phyloP scores from a whole-genome alignment of 163 green algal species.

The Prototheca wickerhamii region DNA sequence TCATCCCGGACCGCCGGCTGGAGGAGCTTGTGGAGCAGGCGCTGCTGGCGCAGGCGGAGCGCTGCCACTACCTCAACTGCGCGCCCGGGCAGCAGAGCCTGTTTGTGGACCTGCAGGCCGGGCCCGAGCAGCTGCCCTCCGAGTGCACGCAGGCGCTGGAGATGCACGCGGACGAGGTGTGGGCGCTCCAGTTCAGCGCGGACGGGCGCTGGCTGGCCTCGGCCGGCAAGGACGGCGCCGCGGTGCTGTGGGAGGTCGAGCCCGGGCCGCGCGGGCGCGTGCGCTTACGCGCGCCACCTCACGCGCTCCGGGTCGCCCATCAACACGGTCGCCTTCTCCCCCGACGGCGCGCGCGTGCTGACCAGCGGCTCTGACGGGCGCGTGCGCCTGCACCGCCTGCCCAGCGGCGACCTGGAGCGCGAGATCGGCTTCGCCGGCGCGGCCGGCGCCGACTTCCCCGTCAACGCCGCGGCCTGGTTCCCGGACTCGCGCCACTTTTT shows the following conservation, averaged over 20 bases:
- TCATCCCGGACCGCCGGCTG: slow-evolving; percentile 69
- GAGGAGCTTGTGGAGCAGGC: slow-evolving; percentile 81
- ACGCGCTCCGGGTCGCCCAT: slow-evolving; percentile 22
- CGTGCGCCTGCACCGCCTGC: slow-evolving; percentile 64
- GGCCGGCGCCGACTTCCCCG: slow-evolving; percentile 44
- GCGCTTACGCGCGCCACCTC: slow-evolving; percentile 4
- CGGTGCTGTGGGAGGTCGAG: slow-evolving; percentile 51
- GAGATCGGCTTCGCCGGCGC: slow-evolving; percentile 29
- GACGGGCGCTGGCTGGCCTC: slow-evolving; percentile 64
- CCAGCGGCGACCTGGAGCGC: slow-evolving; percentile 17
- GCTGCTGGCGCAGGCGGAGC: slow-evolving; percentile 46
- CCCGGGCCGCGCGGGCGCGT: slow-evolving; percentile 1
- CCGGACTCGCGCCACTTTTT: slow-evolving; percentile 9
- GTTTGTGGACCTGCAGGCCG: slow-evolving; percentile 47
- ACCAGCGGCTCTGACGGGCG: slow-evolving; percentile 45
- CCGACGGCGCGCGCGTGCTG: slow-evolving; percentile 53
- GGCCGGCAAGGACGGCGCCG: slow-evolving; percentile 64
- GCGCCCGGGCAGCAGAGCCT: slow-evolving; percentile 36
- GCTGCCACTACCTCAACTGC: slow-evolving; percentile 62
- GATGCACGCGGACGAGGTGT: slow-evolving; percentile 83
- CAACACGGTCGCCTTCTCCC: slow-evolving; percentile 51
- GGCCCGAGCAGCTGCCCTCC: slow-evolving; percentile 31
- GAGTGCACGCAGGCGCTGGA: slow-evolving; percentile 59
- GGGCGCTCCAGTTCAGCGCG: slow-evolving; percentile 78
- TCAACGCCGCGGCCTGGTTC: slow-evolving; percentile 63